phyloP scores from a whole-genome alignment of 257 asterid species.

The Scutellaria baicalensis region DNA sequence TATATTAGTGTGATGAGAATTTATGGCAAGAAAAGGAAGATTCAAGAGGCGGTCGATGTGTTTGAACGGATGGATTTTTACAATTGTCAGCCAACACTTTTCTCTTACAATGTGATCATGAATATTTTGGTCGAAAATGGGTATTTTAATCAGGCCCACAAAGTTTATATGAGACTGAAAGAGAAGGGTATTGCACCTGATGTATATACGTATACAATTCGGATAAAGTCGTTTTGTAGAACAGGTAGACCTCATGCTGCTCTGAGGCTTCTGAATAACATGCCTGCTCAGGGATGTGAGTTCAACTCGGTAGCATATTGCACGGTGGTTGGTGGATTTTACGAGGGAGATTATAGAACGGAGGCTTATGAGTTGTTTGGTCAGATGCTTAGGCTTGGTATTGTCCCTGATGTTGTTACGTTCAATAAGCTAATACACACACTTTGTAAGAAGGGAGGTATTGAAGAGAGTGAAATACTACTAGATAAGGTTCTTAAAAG shows the following conservation, averaged over 20 bases:
- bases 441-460: slow-evolving; percentile 75
- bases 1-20: slow-evolving; percentile 63
- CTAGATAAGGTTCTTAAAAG: slow-evolving; percentile 72
- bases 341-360: slow-evolving; percentile 32
- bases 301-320: slow-evolving; percentile 72
- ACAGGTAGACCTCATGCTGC: slow-evolving; percentile 75
- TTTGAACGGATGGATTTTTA: slow-evolving; percentile 93
- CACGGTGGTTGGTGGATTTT: slow-evolving; percentile 74
- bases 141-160: slow-evolving; percentile 74
- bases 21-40: slow-evolving; percentile 64
- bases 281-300: slow-evolving; percentile 71
- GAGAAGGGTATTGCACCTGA: slow-evolving; percentile 69
- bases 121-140: slow-evolving; percentile 75
- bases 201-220: slow-evolving; percentile 71
- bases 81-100: slow-evolving; percentile 63
- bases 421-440: slow-evolving; percentile 68
- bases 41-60: slow-evolving; percentile 76
- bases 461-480: slow-evolving; percentile 62
- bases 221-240: slow-evolving; percentile 84
- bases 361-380: slow-evolving; percentile 64
- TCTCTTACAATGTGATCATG: slow-evolving; percentile 70
- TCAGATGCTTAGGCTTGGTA: slow-evolving; percentile 60
- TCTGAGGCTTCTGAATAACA: slow-evolving; percentile 77
- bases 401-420: slow-evolving; percentile 57
- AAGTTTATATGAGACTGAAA: slow-evolving; percentile 77